Conservation (phyloP, 2,329 filamentous ascomycete species). For the Xylaria hypoxylon region DNA sequence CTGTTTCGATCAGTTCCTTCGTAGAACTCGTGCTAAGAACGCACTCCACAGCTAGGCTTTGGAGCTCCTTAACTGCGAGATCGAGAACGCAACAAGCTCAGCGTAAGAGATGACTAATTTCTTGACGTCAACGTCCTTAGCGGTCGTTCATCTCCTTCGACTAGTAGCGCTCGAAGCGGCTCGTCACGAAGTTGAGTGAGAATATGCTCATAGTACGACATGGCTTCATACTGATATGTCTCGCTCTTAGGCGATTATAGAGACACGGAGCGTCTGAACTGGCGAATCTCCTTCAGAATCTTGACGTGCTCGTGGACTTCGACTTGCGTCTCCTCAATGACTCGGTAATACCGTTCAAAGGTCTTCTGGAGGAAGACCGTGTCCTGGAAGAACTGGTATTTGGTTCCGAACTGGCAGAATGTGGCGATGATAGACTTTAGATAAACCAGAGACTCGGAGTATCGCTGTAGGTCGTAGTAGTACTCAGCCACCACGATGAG, state of each 20-base stretch:
- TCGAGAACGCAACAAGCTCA: conserved; percentile 35
- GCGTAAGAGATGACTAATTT: conserved; percentile 26
- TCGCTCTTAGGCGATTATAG: too few relatives aligned
- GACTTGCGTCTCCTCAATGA: conserved; percentile 38
- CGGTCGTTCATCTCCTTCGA: conserved; percentile 36
- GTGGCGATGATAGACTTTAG: conserved; percentile 36
- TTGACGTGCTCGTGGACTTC: conserved; percentile 35
- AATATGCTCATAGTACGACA: conserved; percentile 38
- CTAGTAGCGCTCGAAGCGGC: conserved; percentile 15
- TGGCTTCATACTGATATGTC: conserved; percentile 36
- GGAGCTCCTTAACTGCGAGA: conserved; percentile 32
- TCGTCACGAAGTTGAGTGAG: too few relatives aligned
- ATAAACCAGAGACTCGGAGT: conserved; percentile 35
- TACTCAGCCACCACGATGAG: conserved; percentile 37
- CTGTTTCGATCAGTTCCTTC: conserved; percentile 34
- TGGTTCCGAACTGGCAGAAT: conserved; percentile 37
- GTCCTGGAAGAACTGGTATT: conserved; percentile 34
- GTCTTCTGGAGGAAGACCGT: conserved; percentile 35
- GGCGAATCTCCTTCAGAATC: conserved; percentile 36
- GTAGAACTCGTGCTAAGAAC: conserved; percentile 28
- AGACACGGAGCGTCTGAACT: too few relatives aligned
- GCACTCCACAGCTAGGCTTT: conserved; percentile 21
- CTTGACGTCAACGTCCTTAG: conserved; percentile 32
- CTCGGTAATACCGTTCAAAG: conserved; percentile 34
- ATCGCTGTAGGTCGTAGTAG: conserved; percentile 37